A percentile compares a stretch with the other conserved stretches of the same genome.
Evolutionary conservation across 202 grass and related monocot genomes (phyloP).

Genomic region (Eragrostis tef): DNA sequence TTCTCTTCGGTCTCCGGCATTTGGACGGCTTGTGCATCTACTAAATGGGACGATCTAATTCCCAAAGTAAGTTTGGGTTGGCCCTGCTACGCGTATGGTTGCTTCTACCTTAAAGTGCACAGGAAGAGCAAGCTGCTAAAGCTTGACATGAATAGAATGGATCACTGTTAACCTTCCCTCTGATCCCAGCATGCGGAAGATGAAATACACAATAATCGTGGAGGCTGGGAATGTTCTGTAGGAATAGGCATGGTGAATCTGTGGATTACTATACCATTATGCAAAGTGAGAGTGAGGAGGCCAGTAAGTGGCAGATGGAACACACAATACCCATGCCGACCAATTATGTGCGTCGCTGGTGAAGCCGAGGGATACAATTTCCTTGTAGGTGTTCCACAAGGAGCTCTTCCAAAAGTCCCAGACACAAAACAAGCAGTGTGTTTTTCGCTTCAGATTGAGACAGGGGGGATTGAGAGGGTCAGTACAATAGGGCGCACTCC

Average conservation of each 20-base stretch:
- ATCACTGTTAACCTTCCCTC: not conserved
- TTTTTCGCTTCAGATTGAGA: not conserved
- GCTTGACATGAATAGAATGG: not conserved
- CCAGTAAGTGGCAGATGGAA: too few relatives aligned
- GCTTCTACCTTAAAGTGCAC: not conserved
- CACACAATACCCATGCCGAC: too few relatives aligned
- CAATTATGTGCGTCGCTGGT: too few relatives aligned
- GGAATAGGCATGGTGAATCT: too few relatives aligned
- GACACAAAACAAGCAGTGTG: not conserved
- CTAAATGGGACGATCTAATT: not conserved
- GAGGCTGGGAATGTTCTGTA: too few relatives aligned
- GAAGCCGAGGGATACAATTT: too few relatives aligned
- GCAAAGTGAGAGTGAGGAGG: too few relatives aligned
- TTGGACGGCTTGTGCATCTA: not conserved
- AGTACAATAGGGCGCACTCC: not conserved
- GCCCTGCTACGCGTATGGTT: not conserved
- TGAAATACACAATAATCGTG: too few relatives aligned
- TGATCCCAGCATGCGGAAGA: too few relatives aligned
- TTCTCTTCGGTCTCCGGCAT: not conserved
- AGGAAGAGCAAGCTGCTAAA: not conserved
- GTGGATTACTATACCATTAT: too few relatives aligned
- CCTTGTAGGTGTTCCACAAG: too few relatives aligned
- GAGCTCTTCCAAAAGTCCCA: too few relatives aligned
- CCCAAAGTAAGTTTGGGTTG: rapidly evolving
- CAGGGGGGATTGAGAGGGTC: not conserved